phyloP scores from a whole-genome alignment of 148 eudicot genomes.

The Polygonum maritimum region DNA sequence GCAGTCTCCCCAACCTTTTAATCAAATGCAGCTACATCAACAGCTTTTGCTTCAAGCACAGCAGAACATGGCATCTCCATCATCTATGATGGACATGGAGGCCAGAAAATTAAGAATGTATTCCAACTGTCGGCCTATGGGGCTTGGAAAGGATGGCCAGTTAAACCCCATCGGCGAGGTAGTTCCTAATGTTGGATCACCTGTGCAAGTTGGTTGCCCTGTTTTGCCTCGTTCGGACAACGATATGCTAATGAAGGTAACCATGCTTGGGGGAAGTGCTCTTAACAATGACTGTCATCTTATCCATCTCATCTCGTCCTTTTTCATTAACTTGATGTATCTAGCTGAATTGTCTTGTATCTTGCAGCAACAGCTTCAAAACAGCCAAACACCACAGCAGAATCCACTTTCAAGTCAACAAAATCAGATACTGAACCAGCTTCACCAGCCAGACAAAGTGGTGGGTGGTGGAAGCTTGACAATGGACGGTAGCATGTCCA shows the following conservation, averaged over 20 bases:
- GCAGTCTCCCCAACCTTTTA: constrained; percentile 52
- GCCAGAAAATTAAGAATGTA: constrained; percentile 52
- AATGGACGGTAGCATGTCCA: constrained; percentile 52
- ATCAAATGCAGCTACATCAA: constrained; percentile 52
- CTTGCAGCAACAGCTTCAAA: constrained; percentile 46
- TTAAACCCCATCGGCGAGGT: constrained; percentile 45
- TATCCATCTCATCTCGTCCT: not conserved
- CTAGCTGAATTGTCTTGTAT: not conserved
- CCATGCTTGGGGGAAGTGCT: not conserved
- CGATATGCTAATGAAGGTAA: constrained; percentile 52
- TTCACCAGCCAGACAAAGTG: constrained; percentile 31
- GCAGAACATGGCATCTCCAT: constrained; percentile 53
- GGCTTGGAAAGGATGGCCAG: constrained; percentile 60
- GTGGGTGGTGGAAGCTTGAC: constrained; percentile 36
- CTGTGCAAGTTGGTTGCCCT: constrained; percentile 48
- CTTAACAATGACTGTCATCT: not conserved
- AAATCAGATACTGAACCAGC: constrained; percentile 34
- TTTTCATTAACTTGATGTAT: not conserved
- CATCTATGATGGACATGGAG: constrained; percentile 45
- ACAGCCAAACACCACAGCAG: constrained; percentile 38
- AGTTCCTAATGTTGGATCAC: constrained; percentile 53
- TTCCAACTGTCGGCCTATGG: constrained; percentile 36
- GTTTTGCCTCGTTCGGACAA: constrained; percentile 53
- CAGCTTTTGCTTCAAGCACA: constrained; percentile 55
- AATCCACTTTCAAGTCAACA: constrained; percentile 45